A percentile compares a stretch with the other conserved stretches of the same genome.
phyloP scores from a whole-genome alignment of 768 basidiomycete species.

The Kwoniella botswanensis region DNA sequence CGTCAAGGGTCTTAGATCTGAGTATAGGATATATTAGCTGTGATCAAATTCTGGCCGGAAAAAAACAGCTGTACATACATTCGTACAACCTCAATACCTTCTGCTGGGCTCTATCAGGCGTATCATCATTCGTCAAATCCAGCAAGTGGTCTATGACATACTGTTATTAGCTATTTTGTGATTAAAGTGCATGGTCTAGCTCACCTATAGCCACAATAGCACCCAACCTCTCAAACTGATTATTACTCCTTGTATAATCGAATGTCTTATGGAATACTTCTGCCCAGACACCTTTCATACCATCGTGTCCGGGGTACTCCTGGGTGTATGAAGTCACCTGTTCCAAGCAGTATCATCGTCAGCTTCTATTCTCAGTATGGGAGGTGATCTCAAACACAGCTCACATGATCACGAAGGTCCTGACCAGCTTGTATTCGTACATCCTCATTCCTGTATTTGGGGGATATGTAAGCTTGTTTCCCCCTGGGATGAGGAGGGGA shows the following conservation, averaged over 20 bases:
- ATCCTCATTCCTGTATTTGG: slow-evolving; percentile 65
- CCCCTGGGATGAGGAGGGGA: too few species aligned
- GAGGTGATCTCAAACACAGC: slow-evolving; percentile 3
- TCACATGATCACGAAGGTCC: slow-evolving; percentile 44
- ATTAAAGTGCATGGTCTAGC: slow-evolving; percentile 5
- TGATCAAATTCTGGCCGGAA: slow-evolving; percentile 61
- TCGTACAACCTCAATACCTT: slow-evolving; percentile 49
- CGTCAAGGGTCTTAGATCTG: slow-evolving; percentile 82
- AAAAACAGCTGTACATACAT: slow-evolving; percentile 30
- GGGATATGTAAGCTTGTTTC: slow-evolving; percentile 1
- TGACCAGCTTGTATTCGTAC: slow-evolving; percentile 69
- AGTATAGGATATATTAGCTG: slow-evolving; percentile 62
- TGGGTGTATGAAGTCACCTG: slow-evolving; percentile 41
- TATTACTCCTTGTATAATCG: slow-evolving; percentile 51
- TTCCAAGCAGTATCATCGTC: not conserved
- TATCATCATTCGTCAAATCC: slow-evolving; percentile 45
- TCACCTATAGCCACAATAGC: slow-evolving; percentile 47
- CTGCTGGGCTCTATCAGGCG: slow-evolving; percentile 45
- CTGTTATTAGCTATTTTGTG: not conserved
- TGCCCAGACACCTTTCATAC: slow-evolving; percentile 45
- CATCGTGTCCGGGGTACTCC: slow-evolving; percentile 49
- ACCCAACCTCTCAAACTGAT: slow-evolving; percentile 46
- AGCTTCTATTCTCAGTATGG: not conserved
- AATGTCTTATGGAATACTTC: slow-evolving; percentile 50
- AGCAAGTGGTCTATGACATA: slow-evolving; percentile 37